These are phyloP conservation scores for Lepidium campestre DNA, from an alignment of 441 rosid genomes.

Conservation along the genomic window DNA sequence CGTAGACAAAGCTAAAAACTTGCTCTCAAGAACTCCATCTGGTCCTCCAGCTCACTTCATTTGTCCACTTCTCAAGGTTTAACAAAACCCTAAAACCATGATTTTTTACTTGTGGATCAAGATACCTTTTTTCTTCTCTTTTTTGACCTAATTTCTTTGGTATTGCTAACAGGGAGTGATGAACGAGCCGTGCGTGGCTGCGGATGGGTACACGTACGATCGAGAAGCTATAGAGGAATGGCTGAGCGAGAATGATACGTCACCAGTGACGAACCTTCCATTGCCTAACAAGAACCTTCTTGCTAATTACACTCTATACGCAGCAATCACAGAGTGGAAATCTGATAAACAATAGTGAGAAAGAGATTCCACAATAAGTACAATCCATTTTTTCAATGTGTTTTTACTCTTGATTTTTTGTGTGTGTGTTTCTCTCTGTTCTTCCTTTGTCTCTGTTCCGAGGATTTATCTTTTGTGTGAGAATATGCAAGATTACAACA, in stretches of 20 bases:
- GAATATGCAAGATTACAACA: conserved; percentile 11
- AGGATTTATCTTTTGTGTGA: conserved; percentile 11
- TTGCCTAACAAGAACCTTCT: conserved; percentile 59
- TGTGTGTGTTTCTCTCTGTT: conserved; percentile 5
- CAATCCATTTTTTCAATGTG: background rate
- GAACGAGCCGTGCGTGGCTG: conserved; percentile 85
- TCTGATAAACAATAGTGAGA: conserved; percentile 30
- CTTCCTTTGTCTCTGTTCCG: background rate
- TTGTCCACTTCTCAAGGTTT: conserved; percentile 79
- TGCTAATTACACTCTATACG: conserved; percentile 68
- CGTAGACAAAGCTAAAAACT: conserved; percentile 36
- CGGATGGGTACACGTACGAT: conserved; percentile 86
- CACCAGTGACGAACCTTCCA: conserved; percentile 65
- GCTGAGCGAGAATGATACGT: conserved; percentile 54
- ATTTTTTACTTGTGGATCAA: background rate
- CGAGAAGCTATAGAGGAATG: conserved; percentile 65
- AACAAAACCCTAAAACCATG: background rate
- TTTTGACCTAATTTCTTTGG: background rate
- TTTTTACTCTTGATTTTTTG: background rate
- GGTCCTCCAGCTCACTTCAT: conserved; percentile 63
- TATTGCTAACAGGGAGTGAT: conserved; percentile 54
- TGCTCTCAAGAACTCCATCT: conserved; percentile 18
- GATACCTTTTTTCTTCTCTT: background rate
- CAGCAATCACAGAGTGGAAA: conserved; percentile 79
- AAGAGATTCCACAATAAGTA: background rate